Percentiles rank a stretch among this genome's conserved stretches.
These are phyloP conservation scores for Coniferiporia sulphurascens DNA, from an alignment of 1,284 basidiomycete species.

Conservation along the genomic window DNA sequence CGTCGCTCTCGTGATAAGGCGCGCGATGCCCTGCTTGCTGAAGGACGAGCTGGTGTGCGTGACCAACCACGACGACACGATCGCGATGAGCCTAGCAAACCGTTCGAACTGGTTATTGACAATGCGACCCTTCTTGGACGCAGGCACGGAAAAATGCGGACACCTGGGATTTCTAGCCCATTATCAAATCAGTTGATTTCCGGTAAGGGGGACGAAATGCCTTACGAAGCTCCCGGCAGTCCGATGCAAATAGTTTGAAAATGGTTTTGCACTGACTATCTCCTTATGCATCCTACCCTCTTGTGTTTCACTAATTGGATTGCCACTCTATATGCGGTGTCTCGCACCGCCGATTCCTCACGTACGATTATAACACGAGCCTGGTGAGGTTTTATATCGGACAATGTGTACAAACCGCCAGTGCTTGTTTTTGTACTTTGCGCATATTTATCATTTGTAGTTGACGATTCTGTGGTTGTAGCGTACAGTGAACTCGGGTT, in stretches of 20 bases:
- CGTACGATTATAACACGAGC: too few relatives aligned
- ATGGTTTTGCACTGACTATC: not conserved
- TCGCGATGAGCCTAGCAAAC: slow-evolving; percentile 29
- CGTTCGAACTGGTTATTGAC: slow-evolving; percentile 82
- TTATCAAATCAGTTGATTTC: slow-evolving; percentile 3
- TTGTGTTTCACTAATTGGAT: not conserved
- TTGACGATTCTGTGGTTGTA: too few relatives aligned
- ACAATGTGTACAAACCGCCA: too few relatives aligned
- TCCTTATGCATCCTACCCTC: not conserved
- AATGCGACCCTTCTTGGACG: slow-evolving; percentile 80
- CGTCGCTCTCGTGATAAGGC: slow-evolving; percentile 6
- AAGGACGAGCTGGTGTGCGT: slow-evolving; percentile 72
- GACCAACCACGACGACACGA: slow-evolving; percentile 48
- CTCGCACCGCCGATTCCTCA: too few relatives aligned
- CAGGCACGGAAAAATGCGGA: slow-evolving; percentile 45
- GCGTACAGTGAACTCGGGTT: too few relatives aligned
- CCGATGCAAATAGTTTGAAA: slow-evolving; percentile 18
- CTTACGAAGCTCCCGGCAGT: slow-evolving; percentile 11
- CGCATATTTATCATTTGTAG: too few relatives aligned
- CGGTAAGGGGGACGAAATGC: not conserved
- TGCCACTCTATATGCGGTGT: too few relatives aligned
- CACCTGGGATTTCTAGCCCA: slow-evolving; percentile 17
- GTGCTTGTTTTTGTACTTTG: too few relatives aligned
- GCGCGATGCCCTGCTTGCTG: slow-evolving; percentile 32
- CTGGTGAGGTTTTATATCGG: too few relatives aligned